A percentile compares a stretch with the other conserved stretches of the same genome.
These are phyloP conservation scores for Chamaecyparis obtusa DNA, from an alignment of 75 land plant species.

Conservation along the genomic window DNA sequence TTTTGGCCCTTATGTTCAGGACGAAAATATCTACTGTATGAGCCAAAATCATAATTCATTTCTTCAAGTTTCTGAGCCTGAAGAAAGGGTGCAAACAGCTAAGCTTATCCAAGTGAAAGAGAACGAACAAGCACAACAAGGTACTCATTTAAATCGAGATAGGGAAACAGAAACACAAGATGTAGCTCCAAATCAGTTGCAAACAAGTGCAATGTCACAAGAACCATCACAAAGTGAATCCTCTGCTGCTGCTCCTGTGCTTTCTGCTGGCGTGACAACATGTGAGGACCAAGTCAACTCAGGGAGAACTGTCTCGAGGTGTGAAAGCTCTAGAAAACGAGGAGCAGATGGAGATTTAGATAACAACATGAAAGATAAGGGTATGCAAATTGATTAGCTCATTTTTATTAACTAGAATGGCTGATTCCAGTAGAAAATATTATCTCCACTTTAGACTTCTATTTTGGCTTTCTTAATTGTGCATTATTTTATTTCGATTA, in stretches of 20 bases:
- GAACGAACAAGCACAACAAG: conserved; percentile 6
- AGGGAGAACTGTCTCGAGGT: conserved; percentile 30
- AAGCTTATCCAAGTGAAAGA: conserved; percentile 21
- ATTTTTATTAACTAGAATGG: neutral
- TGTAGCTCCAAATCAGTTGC: conserved; percentile 22
- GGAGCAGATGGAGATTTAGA: conserved; percentile 21
- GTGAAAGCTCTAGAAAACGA: conserved; percentile 33
- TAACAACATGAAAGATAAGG: conserved; percentile 24
- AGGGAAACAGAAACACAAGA: conserved; percentile 25
- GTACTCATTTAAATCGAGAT: conserved; percentile 16
- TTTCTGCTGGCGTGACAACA: conserved; percentile 42
- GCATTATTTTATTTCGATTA: neutral
- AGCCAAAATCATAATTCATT: conserved; percentile 9
- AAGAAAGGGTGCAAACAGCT: conserved; percentile 14
- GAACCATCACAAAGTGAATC: conserved; percentile 62
- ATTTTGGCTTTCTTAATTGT: neutral
- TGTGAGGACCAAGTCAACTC: conserved; percentile 45
- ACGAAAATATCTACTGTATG: conserved; percentile 10
- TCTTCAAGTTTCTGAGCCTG: conserved; percentile 12
- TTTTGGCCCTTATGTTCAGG: conserved; percentile 14
- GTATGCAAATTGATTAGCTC: conserved; percentile 9
- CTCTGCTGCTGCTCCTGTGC: conserved; percentile 45
- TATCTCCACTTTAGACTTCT: neutral
- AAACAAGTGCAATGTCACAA: conserved; percentile 22
- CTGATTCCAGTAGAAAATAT: neutral